Base-by-base conservation (phyloP, 1,284 basidiomycete species). In the Fomitopsis pinicola region DNA sequence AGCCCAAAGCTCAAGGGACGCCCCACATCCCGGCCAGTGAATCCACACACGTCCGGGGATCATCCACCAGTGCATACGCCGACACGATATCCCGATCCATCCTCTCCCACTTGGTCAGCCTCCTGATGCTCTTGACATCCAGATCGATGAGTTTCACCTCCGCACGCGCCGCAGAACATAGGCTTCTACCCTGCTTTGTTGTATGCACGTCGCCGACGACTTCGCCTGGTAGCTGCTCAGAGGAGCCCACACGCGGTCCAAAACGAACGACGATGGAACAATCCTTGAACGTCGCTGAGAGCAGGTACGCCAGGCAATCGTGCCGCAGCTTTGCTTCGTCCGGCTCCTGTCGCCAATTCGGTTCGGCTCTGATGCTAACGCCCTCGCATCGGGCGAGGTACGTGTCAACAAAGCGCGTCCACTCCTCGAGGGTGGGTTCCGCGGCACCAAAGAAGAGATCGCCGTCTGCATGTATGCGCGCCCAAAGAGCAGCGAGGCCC, bases 271-370 rank as follows among this genome's bases (percentile, higher is more conserved):
- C 91, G 60, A 98, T 73, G 2, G 94, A 97, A 74, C 95, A 98
- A 73, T 98, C 96, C 74, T 98, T 98, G 83, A 98, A 95, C 12
- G 91, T 92, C n/a, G 93, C 92, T 9, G 92, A 92, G 53, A 98
- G 85, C 38, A 94, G 77, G 72, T 94, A 94, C 3, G 91, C 88
- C 56, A 92, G 76, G 52, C 88, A 71, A 66, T 87, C 84, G 64
- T 86, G 82, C 46, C 80, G 79, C 59, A 91, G 72, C 62, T 84
- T 72, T 6, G 26, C 28, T 10, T 33, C 8, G 10, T 50, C 12
- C 6, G 48, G 2, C 50, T 73, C 71, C 6, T 79, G 80, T 15
- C 14, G 38, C 38, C 14, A 0, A 33, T 73, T 70, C 10, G 67
- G 48, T 42, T 53, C 10, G 15, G 55, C 68, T 54, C 80, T 74